These are phyloP conservation scores for Tripterygium wilfordii DNA, from an alignment of 177 flowering plant genomes.

Conservation along the genomic window DNA sequence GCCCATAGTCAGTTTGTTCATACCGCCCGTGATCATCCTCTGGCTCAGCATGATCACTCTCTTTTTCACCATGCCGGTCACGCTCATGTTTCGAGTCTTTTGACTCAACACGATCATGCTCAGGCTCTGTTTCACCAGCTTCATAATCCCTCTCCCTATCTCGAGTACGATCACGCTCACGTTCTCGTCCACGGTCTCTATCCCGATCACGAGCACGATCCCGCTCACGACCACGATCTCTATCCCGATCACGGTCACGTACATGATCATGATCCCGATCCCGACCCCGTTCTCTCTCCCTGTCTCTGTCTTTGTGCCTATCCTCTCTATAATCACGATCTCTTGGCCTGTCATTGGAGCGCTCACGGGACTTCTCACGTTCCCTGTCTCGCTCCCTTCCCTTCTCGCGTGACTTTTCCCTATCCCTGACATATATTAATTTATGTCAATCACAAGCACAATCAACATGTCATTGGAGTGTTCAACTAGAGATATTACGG, in stretches of 20 bases:
- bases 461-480: too few species aligned
- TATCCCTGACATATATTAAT: constrained; percentile 40
- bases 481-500: too few species aligned
- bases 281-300: constrained; percentile 56
- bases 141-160: constrained; percentile 57
- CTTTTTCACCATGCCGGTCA: constrained; percentile 37
- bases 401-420: constrained; percentile 90
- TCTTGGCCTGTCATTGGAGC: constrained; percentile 59
- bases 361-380: constrained; percentile 76
- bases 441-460: constrained; percentile 25
- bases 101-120: constrained; percentile 44
- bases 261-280: constrained; percentile 51
- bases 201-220: too few species aligned
- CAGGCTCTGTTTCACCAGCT: constrained; percentile 34
- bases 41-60: constrained; percentile 33
- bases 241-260: constrained; percentile 43
- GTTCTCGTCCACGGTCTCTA: constrained; percentile 40
- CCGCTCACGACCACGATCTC: constrained; percentile 49
- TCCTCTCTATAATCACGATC: constrained; percentile 87
- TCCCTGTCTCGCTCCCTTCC: constrained; percentile 74
- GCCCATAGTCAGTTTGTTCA: constrained; percentile 37
- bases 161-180: constrained; percentile 34
- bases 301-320: constrained; percentile 82
- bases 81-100: constrained; percentile 50
- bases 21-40: constrained; percentile 44